Base-by-base conservation (phyloP, 129 eudicot genomes). In the Saposhnikovia divaricata region DNA sequence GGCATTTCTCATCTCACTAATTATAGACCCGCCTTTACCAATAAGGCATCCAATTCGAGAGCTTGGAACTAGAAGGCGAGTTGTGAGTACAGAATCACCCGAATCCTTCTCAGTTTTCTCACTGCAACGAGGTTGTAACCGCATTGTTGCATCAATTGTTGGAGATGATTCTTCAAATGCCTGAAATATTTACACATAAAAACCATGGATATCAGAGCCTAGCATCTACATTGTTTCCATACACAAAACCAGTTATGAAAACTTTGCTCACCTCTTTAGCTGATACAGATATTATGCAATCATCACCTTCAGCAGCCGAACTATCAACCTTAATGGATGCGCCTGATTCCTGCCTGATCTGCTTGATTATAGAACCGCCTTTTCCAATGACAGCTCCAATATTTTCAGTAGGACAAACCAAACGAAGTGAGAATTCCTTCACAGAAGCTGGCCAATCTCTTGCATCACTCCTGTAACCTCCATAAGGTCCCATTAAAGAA, bases 301-400 rank as follows among this genome's bases (percentile, higher is more conserved):
- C 98, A 72, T 88, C 95, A 59, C 90, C 94, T 80, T 91, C 98
- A 72, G 90, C 83, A 47, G 86, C 85, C 57, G 97, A 85, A 79
- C 94, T 91, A 81, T 93, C 97, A 46, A 93, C 97, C 80, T 89
- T 89, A 66, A 93, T 91, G 74, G 83, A 79, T 11, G 98, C 98
- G 43, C 98, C 90, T 21, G 98, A 86, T 81, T 93, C 98, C 69
- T 93, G 97, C 76, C 98, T 86, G 77, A 93, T 91, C 77, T 93
- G 98, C 59, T 91, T 91, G 59, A 93, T 93, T 57, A 87, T 87
- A 15, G 80, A 84, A 78, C 98, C 98, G 28, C 97, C 93, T 86
- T 93, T 93, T 16, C 98, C 97, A 27, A 93, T 93, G 69, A 93
- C 98, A 74, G 86, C 88, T 10, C 98, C 98, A 50, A 93, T 86